Conservation (phyloP, 2,329 filamentous ascomycete species). For the Raffaelea arxii region DNA sequence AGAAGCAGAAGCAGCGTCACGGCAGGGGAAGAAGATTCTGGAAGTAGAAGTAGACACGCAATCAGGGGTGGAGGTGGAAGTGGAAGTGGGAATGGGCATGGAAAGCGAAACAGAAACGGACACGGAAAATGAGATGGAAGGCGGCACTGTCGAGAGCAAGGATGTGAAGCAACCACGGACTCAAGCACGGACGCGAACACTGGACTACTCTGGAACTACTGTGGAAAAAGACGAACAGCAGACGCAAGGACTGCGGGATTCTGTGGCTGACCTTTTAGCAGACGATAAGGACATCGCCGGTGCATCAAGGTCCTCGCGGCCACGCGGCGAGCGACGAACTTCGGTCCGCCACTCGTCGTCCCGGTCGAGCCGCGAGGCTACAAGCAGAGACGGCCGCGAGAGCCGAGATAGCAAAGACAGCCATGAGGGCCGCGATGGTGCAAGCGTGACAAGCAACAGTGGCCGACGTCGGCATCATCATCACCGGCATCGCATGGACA, state of each 20-base stretch:
- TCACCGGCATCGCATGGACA: constrained; percentile 25
- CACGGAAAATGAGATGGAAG: too few species aligned
- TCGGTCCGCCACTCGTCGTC: constrained; percentile 24
- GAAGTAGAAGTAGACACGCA: constrained; percentile 3
- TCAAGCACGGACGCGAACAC: too few species aligned
- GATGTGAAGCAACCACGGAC: too few species aligned
- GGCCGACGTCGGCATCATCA: constrained; percentile 20
- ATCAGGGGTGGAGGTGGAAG: constrained; percentile 6
- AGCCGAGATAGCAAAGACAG: constrained; percentile 16
- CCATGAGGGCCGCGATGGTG: constrained; percentile 20
- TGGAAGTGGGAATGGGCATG: too few species aligned
- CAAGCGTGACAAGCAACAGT: constrained; percentile 18
- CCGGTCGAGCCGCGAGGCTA: constrained; percentile 21
- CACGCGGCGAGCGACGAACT: constrained; percentile 31
- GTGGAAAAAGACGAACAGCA: constrained; percentile 21
- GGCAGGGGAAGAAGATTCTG: constrained; percentile 10
- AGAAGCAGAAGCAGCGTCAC: constrained; percentile 16
- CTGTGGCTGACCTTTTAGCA: constrained; percentile 47
- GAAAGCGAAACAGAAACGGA: too few species aligned
- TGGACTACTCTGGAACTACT: too few species aligned
- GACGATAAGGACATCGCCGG: constrained; percentile 31
- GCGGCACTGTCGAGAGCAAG: too few species aligned
- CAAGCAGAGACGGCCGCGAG: constrained; percentile 19
- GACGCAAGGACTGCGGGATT: constrained; percentile 30
- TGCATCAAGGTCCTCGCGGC: constrained; percentile 21